phyloP scores from a whole-genome alignment of 345 rosid species.

The Cardamine occulta region DNA sequence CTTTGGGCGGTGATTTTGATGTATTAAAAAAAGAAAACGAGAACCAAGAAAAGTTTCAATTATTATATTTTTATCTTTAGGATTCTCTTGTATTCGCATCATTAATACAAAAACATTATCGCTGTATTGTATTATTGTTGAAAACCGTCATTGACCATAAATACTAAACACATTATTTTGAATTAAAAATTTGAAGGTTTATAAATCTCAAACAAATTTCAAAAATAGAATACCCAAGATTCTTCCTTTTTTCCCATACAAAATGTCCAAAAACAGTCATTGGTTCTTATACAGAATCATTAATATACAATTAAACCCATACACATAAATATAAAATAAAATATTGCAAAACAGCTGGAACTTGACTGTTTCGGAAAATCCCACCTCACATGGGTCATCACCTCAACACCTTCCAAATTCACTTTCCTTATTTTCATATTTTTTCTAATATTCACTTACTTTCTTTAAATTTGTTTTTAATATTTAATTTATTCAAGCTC shows the following conservation, averaged over 20 bases:
- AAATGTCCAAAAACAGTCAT: constrained; percentile 8
- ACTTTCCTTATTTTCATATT: not conserved
- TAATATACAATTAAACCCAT: constrained; percentile 16
- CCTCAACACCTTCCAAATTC: constrained; percentile 26
- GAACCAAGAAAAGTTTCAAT: not conserved
- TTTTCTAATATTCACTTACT: not conserved
- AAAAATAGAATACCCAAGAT: not conserved
- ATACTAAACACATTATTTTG: not conserved
- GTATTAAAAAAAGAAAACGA: constrained; percentile 5
- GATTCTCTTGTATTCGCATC: constrained; percentile 1
- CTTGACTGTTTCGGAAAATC: constrained; percentile 41
- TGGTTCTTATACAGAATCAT: constrained; percentile 17
- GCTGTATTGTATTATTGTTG: not conserved
- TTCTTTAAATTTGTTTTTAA: not conserved
- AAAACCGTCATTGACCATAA: not conserved
- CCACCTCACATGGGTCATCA: constrained; percentile 40
- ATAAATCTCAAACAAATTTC: too few species aligned
- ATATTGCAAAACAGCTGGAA: constrained; percentile 42
- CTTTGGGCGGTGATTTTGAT: constrained; percentile 42
- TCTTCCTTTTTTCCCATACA: not conserved
- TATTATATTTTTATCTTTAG: not conserved
- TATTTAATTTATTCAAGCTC: not conserved
- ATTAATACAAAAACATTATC: not conserved
- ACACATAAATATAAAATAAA: constrained; percentile 1
- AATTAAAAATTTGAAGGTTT: too few species aligned